Percentiles rank a stretch among this genome's conserved stretches.
phyloP scores from a whole-genome alignment of 371 early-diverging fungal genomes.

The Apophysomyces variabilis region DNA sequence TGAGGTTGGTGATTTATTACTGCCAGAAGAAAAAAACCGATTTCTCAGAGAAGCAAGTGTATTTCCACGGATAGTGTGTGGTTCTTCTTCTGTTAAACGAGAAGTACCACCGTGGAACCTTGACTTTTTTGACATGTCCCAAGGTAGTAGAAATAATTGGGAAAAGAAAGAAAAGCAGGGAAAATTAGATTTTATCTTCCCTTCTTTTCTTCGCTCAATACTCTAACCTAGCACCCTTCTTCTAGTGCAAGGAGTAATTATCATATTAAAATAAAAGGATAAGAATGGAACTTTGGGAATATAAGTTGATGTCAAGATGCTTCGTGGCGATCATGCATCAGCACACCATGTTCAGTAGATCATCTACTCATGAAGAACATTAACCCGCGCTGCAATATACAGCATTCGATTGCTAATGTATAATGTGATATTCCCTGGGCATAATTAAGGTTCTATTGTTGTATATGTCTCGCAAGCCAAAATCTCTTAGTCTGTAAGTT shows the following conservation, averaged over 20 bases:
- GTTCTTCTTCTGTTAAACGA: constrained; percentile 17
- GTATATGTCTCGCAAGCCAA: too few species aligned
- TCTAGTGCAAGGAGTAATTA: background rate
- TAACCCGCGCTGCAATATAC: too few species aligned
- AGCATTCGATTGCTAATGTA: too few species aligned
- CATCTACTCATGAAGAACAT: too few species aligned
- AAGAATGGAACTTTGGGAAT: too few species aligned
- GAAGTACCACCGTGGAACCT: constrained; percentile 17
- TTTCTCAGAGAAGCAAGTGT: constrained; percentile 33
- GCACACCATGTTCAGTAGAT: too few species aligned
- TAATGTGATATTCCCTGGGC: too few species aligned
- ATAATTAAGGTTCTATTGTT: too few species aligned
- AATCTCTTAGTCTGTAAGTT: too few species aligned
- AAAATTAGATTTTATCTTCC: constrained; percentile 9
- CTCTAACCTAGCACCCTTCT: background rate
- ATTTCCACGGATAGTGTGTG: constrained; percentile 10
- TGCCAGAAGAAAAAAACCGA: constrained; percentile 27
- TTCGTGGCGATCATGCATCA: too few species aligned
- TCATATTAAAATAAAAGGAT: background rate
- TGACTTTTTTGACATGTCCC: constrained; percentile 18
- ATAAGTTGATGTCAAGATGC: too few species aligned
- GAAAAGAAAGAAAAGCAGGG: constrained; percentile 13
- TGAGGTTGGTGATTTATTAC: background rate
- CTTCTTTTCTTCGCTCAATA: background rate
- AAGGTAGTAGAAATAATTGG: constrained; percentile 3